Conservation (phyloP, 768 basidiomycete species). For the Lentinula boryana region DNA sequence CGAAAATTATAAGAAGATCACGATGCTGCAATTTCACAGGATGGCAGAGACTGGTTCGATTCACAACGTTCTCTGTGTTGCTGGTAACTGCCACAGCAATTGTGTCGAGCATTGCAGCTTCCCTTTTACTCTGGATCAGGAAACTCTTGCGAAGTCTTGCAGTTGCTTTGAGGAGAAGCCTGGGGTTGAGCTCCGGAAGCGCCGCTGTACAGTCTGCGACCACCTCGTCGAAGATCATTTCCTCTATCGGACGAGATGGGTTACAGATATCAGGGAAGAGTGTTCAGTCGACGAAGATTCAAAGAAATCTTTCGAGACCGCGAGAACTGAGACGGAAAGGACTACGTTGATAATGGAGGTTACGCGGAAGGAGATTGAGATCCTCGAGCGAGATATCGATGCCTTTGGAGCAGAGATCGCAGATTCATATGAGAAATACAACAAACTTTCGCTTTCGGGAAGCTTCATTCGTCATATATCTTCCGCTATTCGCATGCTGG, state of each 20-base stretch:
- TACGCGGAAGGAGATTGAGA: conserved; percentile 1
- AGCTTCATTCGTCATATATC: conserved; percentile 9
- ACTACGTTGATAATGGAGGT: neutral
- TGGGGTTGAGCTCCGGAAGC: neutral
- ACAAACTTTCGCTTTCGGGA: conserved; percentile 11
- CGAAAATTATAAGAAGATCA: conserved; percentile 6
- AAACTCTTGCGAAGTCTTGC: neutral
- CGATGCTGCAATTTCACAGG: neutral
- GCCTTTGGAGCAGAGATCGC: neutral
- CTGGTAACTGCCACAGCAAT: conserved; percentile 11
- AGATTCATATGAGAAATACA: conserved; percentile 4
- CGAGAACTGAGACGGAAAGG: conserved; percentile 7
- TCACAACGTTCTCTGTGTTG: conserved; percentile 9
- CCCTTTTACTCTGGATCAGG: conserved; percentile 11
- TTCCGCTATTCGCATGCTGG: conserved; percentile 7
- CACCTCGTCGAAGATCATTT: conserved; percentile 11
- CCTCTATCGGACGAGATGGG: conserved; percentile 13
- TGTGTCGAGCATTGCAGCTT: conserved; percentile 8
- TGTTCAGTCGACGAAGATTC: conserved; percentile 7
- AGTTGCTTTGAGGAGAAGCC: neutral
- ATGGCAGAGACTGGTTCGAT: neutral
- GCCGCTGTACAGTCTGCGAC: conserved; percentile 3
- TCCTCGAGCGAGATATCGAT: neutral
- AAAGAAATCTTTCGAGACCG: too few species aligned
- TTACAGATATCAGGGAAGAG: conserved; percentile 4